Evolutionary conservation across 352 stramenopile genomes (phyloP), one percentile per base, ranked within the genome.

Genomic region (Stephanocyclus meneghinianus): DNA sequence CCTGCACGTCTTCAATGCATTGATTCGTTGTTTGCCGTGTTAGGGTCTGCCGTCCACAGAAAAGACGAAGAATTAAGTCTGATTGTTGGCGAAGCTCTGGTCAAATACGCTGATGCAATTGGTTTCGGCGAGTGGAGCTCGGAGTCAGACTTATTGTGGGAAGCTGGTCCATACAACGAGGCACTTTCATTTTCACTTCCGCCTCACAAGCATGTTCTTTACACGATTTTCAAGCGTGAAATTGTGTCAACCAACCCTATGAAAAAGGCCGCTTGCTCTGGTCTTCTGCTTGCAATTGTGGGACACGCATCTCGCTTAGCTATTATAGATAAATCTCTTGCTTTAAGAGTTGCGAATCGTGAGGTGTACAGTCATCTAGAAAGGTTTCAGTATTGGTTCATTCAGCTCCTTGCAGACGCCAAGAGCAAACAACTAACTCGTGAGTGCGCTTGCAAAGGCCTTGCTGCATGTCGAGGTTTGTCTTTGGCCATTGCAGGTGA

Each of bases 341-440:
- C 47, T 37, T 32, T 72, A 9, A 66, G 81, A 60, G 35, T 40
- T 44, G 80, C 91, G 21, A 60, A 89, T 18, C 56, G 74, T 59
- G 76, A 88, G 55, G 57, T 92, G 13, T 61, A 37, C 15, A 71
- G 56, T 18, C 47, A 83, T 44, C 56, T 94, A 13, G 21, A 68
- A 48, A 69, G 85, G 40, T 83, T 94, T 66, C 89, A 94, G 61
- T 47, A 18, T 21, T 48, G 68, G 40, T 94, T 94, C 53, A 84
- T 94, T 40, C 78, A 80, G 51, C 78, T 92, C 8, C 77, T 94
- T 5, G 47, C 81, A 47, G 82, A 93, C 65, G 74, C 82, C 6
- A 94, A 93, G 67, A 88, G 79, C 63, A 92, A 87, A 35, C 89
- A 94, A 48, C 65, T 94, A 1, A 83, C 74, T 40, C 69, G 89